phyloP scores from a whole-genome alignment of 768 basidiomycete genomes.

The Tubosaeta sp. region DNA sequence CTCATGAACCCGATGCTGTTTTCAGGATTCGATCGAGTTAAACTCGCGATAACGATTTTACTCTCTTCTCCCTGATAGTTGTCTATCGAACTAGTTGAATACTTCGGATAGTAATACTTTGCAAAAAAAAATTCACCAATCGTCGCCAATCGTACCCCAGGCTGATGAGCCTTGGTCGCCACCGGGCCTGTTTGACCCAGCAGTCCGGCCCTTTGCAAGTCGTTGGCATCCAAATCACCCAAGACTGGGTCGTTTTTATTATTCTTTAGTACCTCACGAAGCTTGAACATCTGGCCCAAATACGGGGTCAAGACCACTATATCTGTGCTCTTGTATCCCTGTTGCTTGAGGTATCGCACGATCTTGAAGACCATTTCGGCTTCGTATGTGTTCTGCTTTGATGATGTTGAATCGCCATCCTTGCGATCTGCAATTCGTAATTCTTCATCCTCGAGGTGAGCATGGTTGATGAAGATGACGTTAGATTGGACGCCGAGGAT shows the following conservation, averaged over 20 bases:
- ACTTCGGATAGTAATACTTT: neutral
- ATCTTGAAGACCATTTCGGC: slow-evolving; percentile 64
- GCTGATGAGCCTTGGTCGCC: slow-evolving; percentile 35
- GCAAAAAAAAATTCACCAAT: slow-evolving; percentile 42
- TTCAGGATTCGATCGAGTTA: slow-evolving; percentile 56
- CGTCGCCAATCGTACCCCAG: slow-evolving; percentile 53
- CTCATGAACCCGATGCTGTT: slow-evolving; percentile 69
- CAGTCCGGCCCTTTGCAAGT: slow-evolving; percentile 57
- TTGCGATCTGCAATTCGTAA: slow-evolving; percentile 38
- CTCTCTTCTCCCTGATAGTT: slow-evolving; percentile 79
- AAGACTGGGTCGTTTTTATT: slow-evolving; percentile 46
- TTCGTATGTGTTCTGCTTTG: slow-evolving; percentile 62
- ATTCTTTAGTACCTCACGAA: slow-evolving; percentile 41
- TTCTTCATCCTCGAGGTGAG: slow-evolving; percentile 50
- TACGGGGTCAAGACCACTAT: slow-evolving; percentile 70
- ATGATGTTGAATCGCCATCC: slow-evolving; percentile 46
- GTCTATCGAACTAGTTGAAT: slow-evolving; percentile 36
- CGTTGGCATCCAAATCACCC: slow-evolving; percentile 25
- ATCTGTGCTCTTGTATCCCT: slow-evolving; percentile 59
- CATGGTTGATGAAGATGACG: slow-evolving; percentile 59
- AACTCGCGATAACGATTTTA: slow-evolving; percentile 57
- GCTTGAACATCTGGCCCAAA: slow-evolving; percentile 55
- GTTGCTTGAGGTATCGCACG: slow-evolving; percentile 60
- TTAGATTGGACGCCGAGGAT: slow-evolving; percentile 56
- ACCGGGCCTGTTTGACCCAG: slow-evolving; percentile 34